Percentiles rank a stretch among this genome's conserved stretches.
phyloP scores from a whole-genome alignment of 2,329 filamentous ascomycete genomes.

The Colletotrichum graminicola region DNA sequence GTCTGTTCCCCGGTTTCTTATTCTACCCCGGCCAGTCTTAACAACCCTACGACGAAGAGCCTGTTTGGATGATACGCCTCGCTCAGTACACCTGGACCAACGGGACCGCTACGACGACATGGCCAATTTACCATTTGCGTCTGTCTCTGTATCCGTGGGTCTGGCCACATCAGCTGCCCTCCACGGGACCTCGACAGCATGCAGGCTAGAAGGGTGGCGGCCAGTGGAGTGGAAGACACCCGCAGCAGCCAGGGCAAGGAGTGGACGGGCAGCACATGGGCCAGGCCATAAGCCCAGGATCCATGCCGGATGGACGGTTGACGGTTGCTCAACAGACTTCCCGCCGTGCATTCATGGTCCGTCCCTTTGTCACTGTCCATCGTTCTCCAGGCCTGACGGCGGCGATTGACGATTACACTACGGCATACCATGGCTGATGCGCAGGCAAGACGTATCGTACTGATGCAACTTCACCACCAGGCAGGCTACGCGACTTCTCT shows the following conservation, averaged over 20 bases:
- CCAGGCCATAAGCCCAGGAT: slow-evolving; percentile 17
- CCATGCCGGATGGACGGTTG: slow-evolving; percentile 40
- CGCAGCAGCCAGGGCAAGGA: slow-evolving; percentile 24
- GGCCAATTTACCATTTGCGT: slow-evolving; percentile 2
- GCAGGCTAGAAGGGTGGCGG: slow-evolving; percentile 29
- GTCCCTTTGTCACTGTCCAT: background rate
- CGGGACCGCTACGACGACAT: slow-evolving; percentile 3
- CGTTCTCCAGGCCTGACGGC: slow-evolving; percentile 10
- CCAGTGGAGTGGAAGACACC: slow-evolving; percentile 29
- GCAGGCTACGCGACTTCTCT: background rate
- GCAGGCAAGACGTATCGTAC: background rate
- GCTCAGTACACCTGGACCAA: background rate
- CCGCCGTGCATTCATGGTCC: slow-evolving; percentile 26
- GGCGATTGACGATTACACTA: slow-evolving; percentile 11
- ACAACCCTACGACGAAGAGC: background rate
- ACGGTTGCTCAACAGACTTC: slow-evolving; percentile 39
- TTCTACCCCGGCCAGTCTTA: background rate
- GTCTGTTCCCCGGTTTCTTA: background rate
- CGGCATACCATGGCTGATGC: slow-evolving; percentile 9
- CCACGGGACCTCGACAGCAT: slow-evolving; percentile 40
- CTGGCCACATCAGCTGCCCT: slow-evolving; percentile 29
- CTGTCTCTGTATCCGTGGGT: slow-evolving; percentile 4
- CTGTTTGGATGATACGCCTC: background rate
- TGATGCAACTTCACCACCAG: slow-evolving; percentile 1
- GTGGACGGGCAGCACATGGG: slow-evolving; percentile 1